Percentiles rank a stretch among this genome's conserved stretches.
These are phyloP conservation scores for Apiotrichum brassicae DNA, from an alignment of 1,284 basidiomycete genomes.

Conservation along the genomic window DNA sequence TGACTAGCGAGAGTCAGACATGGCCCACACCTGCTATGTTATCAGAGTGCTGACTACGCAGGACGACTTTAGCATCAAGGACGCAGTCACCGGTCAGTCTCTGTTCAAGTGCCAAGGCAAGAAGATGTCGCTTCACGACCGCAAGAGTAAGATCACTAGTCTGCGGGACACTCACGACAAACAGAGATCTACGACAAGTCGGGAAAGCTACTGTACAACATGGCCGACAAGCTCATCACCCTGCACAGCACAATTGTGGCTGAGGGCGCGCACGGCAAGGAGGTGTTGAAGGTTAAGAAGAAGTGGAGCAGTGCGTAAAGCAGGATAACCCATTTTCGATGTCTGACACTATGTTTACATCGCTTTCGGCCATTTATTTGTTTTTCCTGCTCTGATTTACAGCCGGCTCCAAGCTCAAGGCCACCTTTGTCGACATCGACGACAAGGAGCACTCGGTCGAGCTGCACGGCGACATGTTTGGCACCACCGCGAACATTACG, in stretches of 20 bases:
- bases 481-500: constrained; percentile 6
- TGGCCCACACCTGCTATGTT: too few species aligned
- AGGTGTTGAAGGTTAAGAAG: constrained; percentile 3
- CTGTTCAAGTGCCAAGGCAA: constrained; percentile 9
- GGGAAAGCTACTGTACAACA: constrained; percentile 13
- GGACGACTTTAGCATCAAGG: constrained; percentile 9
- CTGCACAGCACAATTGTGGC: background rate
- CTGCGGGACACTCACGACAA: background rate
- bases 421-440: background rate
- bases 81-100: constrained; percentile 1
- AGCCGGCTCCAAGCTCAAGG: constrained; percentile 7
- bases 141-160: constrained; percentile 6
- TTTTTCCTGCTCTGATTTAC: background rate
- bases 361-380: too few species aligned
- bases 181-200: constrained; percentile 9
- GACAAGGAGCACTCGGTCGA: constrained; percentile 3
- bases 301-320: constrained; percentile 8
- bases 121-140: constrained; percentile 6
- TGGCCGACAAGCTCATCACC: constrained; percentile 2
- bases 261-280: constrained; percentile 4
- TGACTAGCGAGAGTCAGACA: too few species aligned
- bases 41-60: too few species aligned
- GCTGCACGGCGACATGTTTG: constrained; percentile 9
- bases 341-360: too few species aligned
- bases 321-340: too few species aligned